Conservation (phyloP, 768 basidiomycete genomes). For the Amanita muscaria region DNA sequence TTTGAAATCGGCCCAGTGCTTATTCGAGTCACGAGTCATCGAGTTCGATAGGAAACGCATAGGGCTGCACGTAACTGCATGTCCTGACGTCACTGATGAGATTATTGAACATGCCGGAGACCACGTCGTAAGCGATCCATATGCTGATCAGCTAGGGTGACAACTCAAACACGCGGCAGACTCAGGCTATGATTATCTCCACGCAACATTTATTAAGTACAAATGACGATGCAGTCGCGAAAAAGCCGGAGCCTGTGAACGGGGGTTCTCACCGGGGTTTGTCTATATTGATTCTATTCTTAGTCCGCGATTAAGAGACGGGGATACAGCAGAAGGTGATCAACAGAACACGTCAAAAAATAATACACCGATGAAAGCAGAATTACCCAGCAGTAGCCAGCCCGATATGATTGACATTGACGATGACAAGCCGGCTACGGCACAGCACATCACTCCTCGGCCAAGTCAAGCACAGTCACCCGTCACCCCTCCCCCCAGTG, state of each 20-base stretch:
- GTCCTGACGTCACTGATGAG: conserved; percentile 64
- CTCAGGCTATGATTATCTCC: conserved; percentile 85
- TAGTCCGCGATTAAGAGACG: neutral
- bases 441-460: conserved; percentile 15
- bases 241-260: neutral
- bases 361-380: conserved; percentile 16
- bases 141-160: conserved; percentile 7
- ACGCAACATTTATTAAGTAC: conserved; percentile 64
- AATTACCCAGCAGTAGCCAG: conserved; percentile 19
- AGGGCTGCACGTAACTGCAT: conserved; percentile 37
- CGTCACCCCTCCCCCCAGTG: conserved; percentile 28
- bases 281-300: neutral
- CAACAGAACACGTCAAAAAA: conserved; percentile 1
- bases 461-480: conserved; percentile 17
- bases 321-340: neutral
- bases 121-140: conserved; percentile 34
- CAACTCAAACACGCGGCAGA: too few species aligned
- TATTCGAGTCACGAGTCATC: conserved; percentile 90
- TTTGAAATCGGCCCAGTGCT: conserved; percentile 44
- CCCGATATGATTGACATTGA: conserved; percentile 44
- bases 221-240: conserved; percentile 2
- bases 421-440: conserved; percentile 30
- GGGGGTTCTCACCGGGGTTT: conserved; percentile 1
- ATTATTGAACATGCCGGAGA: conserved; percentile 50
- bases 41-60: conserved; percentile 75